Evolutionary conservation across 1,284 basidiomycete genomes (phyloP).

Genomic region (Dichomitus squalens): DNA sequence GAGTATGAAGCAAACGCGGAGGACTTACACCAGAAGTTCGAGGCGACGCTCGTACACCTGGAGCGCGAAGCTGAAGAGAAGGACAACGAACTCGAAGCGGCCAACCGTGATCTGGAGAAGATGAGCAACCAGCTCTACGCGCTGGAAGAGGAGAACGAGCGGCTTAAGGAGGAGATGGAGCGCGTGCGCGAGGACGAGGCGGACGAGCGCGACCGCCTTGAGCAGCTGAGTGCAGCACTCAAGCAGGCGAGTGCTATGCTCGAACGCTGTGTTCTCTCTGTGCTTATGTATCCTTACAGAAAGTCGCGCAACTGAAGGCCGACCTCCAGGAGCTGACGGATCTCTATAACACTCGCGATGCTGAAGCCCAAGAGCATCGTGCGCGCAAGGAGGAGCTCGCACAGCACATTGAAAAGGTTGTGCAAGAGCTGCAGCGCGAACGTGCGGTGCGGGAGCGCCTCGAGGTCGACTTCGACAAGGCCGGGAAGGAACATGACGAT

Average conservation of each 20-base stretch:
- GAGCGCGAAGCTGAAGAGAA: conserved; percentile 73
- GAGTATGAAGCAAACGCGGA: conserved; percentile 73
- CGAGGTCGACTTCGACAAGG: conserved; percentile 56
- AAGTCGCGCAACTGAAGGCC: conserved; percentile 60
- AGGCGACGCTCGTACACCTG: conserved; percentile 69
- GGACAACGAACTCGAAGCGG: conserved; percentile 65
- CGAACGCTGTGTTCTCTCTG: background rate
- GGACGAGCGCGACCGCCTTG: conserved; percentile 71
- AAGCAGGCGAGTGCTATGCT: conserved; percentile 64
- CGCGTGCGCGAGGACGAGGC: conserved; percentile 65
- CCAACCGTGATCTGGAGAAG: conserved; percentile 76
- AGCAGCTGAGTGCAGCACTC: conserved; percentile 69
- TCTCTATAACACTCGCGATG: conserved; percentile 58
- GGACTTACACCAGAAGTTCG: conserved; percentile 73
- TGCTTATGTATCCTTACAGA: conserved; percentile 47
- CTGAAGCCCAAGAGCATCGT: conserved; percentile 63
- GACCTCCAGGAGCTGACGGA: conserved; percentile 66
- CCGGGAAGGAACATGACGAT: conserved; percentile 60
- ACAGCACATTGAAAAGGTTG: conserved; percentile 73
- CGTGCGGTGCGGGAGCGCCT: conserved; percentile 57
- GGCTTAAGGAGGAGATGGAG: conserved; percentile 51
- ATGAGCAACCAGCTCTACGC: conserved; percentile 66
- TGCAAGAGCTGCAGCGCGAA: conserved; percentile 62
- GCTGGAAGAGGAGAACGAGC: conserved; percentile 59
- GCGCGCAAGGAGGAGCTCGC: conserved; percentile 77